Evolutionary conservation across 2,329 filamentous ascomycete species (phyloP).

Genomic region (Neodidymelliopsis sp.): DNA sequence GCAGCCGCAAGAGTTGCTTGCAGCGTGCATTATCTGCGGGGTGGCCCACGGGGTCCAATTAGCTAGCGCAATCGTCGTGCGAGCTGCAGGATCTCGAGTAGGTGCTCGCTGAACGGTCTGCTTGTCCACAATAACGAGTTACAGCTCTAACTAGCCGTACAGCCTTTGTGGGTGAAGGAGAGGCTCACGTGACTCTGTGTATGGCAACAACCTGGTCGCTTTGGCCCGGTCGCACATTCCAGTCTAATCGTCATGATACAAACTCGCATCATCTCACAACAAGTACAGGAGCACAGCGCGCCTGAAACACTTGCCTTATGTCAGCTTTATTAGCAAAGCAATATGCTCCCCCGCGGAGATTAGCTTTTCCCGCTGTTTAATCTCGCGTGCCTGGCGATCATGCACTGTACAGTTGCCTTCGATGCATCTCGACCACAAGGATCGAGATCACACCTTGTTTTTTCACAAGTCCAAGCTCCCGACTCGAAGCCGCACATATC

Average conservation of each 20-base stretch:
- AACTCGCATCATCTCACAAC: not conserved
- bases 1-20: conserved; percentile 21
- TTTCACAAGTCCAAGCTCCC: not conserved
- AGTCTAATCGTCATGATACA: conserved; percentile 1
- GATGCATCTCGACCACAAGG: not conserved
- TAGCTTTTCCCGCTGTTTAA: not conserved
- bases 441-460: not conserved
- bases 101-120: not conserved
- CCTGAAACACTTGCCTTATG: not conserved
- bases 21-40: conserved; percentile 24
- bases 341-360: conserved; percentile 5
- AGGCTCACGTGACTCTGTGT: conserved; percentile 2
- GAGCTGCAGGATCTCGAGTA: conserved; percentile 14
- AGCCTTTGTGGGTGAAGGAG: not conserved
- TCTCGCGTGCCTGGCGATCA: conserved; percentile 1
- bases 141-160: not conserved
- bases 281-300: not conserved
- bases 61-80: conserved; percentile 11
- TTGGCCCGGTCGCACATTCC: conserved; percentile 6
- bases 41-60: conserved; percentile 22
- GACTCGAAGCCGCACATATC: not conserved
- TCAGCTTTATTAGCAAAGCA: no score
- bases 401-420: not conserved
- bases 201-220: not conserved
- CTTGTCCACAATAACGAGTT: not conserved